Conservation (phyloP, 2,329 filamentous ascomycete species). For the Teratosphaeria zuluensis region DNA sequence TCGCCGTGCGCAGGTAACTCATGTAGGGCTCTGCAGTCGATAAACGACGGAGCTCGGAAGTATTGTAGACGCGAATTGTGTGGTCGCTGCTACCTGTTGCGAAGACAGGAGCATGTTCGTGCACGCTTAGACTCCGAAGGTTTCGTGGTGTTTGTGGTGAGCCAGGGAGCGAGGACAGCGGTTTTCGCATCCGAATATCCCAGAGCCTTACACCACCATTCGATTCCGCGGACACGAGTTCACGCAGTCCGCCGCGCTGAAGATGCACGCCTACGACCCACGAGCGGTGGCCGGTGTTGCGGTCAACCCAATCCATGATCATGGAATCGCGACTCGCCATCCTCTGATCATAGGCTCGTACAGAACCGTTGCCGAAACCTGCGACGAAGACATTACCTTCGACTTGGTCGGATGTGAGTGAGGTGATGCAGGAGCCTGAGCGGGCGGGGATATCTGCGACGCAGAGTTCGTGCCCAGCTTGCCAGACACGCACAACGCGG, state of each 20-base stretch:
- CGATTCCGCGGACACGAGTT: slow-evolving; percentile 79
- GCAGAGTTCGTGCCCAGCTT: slow-evolving; percentile 86
- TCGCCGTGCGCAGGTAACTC: slow-evolving; percentile 35
- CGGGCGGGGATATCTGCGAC: slow-evolving; percentile 87
- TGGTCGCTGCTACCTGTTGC: slow-evolving; percentile 85
- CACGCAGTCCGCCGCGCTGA: slow-evolving; percentile 86
- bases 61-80: slow-evolving; percentile 85
- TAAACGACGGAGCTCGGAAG: slow-evolving; percentile 49
- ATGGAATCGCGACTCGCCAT: slow-evolving; percentile 79
- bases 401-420: slow-evolving; percentile 92
- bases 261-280: slow-evolving; percentile 97
- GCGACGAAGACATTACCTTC: slow-evolving; percentile 94
- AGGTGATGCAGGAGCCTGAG: slow-evolving; percentile 91
- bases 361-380: slow-evolving; percentile 89
- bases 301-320: slow-evolving; percentile 95
- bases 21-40: slow-evolving; percentile 84
- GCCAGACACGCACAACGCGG: slow-evolving; percentile 92
- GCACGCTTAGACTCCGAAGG: slow-evolving; percentile 70
- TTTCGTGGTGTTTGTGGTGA: slow-evolving; percentile 21
- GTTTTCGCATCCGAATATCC: slow-evolving; percentile 68
- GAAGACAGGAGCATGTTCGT: slow-evolving; percentile 95
- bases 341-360: slow-evolving; percentile 88
- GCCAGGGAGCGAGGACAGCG: slow-evolving; percentile 44
- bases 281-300: slow-evolving; percentile 81
- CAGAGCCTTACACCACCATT: slow-evolving; percentile 92